Evolutionary conservation across 2,329 filamentous ascomycete species (phyloP).

Genomic region (Botrytis cinerea): DNA sequence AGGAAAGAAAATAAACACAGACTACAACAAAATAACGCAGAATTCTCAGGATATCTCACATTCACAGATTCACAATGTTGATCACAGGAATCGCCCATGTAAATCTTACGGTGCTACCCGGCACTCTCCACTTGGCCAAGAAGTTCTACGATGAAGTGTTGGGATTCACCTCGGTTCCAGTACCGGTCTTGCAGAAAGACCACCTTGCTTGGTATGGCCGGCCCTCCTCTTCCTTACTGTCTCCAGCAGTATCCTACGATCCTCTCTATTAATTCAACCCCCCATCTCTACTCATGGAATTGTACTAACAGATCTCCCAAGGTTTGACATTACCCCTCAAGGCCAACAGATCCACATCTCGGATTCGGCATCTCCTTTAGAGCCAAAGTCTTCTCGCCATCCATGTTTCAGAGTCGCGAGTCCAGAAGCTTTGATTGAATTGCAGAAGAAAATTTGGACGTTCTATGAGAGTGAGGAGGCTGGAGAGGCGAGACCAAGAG

Average conservation of each 20-base stretch:
- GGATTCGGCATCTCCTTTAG: constrained; percentile 43
- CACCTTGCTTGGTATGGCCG: constrained; percentile 55
- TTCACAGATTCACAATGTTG: constrained; percentile 21
- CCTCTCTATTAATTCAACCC: not conserved
- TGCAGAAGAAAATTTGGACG: constrained; percentile 53
- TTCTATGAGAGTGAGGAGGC: constrained; percentile 49
- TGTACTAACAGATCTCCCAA: constrained; percentile 18
- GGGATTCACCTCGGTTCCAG: constrained; percentile 53
- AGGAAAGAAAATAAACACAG: not conserved
- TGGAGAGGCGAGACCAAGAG: constrained; percentile 52
- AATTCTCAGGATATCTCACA: not conserved
- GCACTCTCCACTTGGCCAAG: constrained; percentile 52
- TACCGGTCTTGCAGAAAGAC: constrained; percentile 54
- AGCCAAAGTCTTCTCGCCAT: constrained; percentile 51
- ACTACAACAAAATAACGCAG: not conserved
- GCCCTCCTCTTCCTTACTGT: not conserved
- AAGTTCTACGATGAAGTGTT: constrained; percentile 59
- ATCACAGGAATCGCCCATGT: constrained; percentile 58
- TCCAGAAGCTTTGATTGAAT: constrained; percentile 48
- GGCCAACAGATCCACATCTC: constrained; percentile 60
- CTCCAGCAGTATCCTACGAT: not conserved
- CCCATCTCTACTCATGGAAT: not conserved
- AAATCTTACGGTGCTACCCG: constrained; percentile 58
- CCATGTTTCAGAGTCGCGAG: constrained; percentile 59
- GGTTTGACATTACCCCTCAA: constrained; percentile 56